These are phyloP conservation scores for Xylariaceae sp. DNA, from an alignment of 2,329 filamentous ascomycete genomes.

Conservation along the genomic window DNA sequence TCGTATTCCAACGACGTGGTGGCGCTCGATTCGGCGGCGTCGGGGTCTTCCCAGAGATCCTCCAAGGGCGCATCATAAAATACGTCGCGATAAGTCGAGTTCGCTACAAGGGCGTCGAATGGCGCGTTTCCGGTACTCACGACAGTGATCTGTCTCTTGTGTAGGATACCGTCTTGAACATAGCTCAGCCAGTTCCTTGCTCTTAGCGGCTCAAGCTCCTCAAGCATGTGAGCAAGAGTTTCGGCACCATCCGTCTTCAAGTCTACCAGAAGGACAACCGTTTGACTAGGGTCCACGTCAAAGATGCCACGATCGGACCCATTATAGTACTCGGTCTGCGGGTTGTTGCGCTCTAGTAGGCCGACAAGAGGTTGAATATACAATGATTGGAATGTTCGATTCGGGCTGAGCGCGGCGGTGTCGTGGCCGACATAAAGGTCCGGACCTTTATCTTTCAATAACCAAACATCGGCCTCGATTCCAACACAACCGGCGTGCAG, in stretches of 20 bases:
- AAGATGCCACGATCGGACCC: slow-evolving; percentile 52
- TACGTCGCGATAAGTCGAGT: slow-evolving; percentile 52
- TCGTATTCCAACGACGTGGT: slow-evolving; percentile 31
- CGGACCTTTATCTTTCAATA: slow-evolving; percentile 35
- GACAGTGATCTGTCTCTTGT: slow-evolving; percentile 58
- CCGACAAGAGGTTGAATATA: slow-evolving; percentile 62
- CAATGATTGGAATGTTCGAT: slow-evolving; percentile 56
- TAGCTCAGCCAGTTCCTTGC: slow-evolving; percentile 53
- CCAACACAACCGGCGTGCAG: slow-evolving; percentile 55
- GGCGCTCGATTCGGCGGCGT: slow-evolving; percentile 5
- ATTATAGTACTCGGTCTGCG: slow-evolving; percentile 40
- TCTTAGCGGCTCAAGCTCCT: slow-evolving; percentile 56
- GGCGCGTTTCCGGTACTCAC: slow-evolving; percentile 64
- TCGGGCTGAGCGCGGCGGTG: slow-evolving; percentile 44
- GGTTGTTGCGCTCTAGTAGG: slow-evolving; percentile 52
- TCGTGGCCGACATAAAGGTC: slow-evolving; percentile 63
- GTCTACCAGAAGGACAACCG: slow-evolving; percentile 63
- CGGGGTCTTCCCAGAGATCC: slow-evolving; percentile 32
- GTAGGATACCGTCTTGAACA: slow-evolving; percentile 45
- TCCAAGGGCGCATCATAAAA: slow-evolving; percentile 64
- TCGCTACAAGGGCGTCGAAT: slow-evolving; percentile 50
- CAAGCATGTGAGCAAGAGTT: slow-evolving; percentile 49
- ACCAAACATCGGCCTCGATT: slow-evolving; percentile 68
- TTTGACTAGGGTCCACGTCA: slow-evolving; percentile 45
- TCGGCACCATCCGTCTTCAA: slow-evolving; percentile 55